Evolutionary conservation across 1,284 basidiomycete genomes (phyloP).

Genomic region (Coriolopsis trogii): DNA sequence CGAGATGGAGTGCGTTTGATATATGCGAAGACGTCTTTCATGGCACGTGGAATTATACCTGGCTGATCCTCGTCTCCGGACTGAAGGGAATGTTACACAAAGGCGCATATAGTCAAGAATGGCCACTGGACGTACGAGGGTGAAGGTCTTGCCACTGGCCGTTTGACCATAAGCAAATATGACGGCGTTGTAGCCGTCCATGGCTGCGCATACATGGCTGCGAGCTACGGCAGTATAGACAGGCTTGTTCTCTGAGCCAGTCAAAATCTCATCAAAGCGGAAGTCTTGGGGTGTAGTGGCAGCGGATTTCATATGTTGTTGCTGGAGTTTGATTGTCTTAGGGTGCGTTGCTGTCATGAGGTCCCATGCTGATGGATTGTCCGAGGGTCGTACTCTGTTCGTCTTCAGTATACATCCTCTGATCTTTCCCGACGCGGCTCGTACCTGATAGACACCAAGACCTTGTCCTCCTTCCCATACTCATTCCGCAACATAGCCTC

Average conservation of each 20-base stretch:
- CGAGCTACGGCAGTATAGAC: constrained; percentile 86
- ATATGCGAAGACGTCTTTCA: constrained; percentile 82
- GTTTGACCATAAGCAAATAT: constrained; percentile 94
- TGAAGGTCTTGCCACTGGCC: constrained; percentile 92
- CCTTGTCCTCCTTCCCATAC: constrained; percentile 77
- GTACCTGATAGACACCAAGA: constrained; percentile 86
- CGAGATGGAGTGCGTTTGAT: constrained; percentile 74
- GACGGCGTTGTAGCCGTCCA: constrained; percentile 97
- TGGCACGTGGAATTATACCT: constrained; percentile 92
- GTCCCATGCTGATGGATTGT: constrained; percentile 60
- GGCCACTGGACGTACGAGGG: constrained; percentile 53
- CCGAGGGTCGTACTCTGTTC: constrained; percentile 69
- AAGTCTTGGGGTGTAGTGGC: constrained; percentile 53
- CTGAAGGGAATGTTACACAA: constrained; percentile 24
- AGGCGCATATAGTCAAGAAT: neutral
- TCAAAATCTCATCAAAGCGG: constrained; percentile 79
- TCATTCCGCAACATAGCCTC: constrained; percentile 51
- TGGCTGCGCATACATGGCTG: constrained; percentile 88
- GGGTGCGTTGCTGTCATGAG: constrained; percentile 35
- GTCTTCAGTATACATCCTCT: neutral
- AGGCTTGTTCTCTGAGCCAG: constrained; percentile 82
- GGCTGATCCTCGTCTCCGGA: constrained; percentile 83
- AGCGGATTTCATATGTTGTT: constrained; percentile 53
- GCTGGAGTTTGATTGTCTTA: constrained; percentile 60
- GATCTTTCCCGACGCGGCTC: too few species aligned